Conservation (phyloP, 2,329 filamentous ascomycete species). For the Xylaria sp. region DNA sequence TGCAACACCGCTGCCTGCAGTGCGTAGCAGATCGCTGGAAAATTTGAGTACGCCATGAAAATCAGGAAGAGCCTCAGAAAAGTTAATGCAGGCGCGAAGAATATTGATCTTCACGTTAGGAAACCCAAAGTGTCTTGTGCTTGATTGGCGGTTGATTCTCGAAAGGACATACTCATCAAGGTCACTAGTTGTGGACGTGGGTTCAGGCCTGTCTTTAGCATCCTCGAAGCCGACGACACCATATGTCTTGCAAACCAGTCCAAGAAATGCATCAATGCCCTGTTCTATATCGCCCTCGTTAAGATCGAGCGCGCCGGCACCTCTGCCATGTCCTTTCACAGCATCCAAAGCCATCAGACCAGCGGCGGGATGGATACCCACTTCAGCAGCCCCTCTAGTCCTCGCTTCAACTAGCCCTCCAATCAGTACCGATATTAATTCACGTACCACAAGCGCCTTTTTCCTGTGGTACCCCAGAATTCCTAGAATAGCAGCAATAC, state of each 20-base stretch:
- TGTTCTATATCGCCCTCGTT: constrained; percentile 73
- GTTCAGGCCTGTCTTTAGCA: constrained; percentile 45
- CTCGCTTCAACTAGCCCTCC: constrained; percentile 89
- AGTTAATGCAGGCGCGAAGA: constrained; percentile 87
- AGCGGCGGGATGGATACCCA: constrained; percentile 93
- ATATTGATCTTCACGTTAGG: constrained; percentile 85
- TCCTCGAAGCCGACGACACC: constrained; percentile 68
- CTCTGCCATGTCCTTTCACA: constrained; percentile 60
- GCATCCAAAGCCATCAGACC: constrained; percentile 79
- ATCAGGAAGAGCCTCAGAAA: constrained; percentile 93
- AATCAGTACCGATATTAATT: constrained; percentile 84
- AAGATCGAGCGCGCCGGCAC: constrained; percentile 68
- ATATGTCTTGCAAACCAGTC: constrained; percentile 70
- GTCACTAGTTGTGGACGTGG: constrained; percentile 52
- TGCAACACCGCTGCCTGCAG: constrained; percentile 82
- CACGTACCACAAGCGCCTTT: constrained; percentile 88
- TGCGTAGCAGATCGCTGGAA: constrained; percentile 84
- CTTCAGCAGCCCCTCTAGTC: constrained; percentile 93
- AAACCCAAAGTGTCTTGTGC: constrained; percentile 78
- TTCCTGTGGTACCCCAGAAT: constrained; percentile 84
- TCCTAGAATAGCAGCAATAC: constrained; percentile 87
- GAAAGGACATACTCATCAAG: constrained; percentile 64
- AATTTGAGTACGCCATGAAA: constrained; percentile 90
- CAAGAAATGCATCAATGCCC: constrained; percentile 72
- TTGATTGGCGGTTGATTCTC: constrained; percentile 69